phyloP scores from a whole-genome alignment of 257 asterid species.

The Cordia subcordata region DNA sequence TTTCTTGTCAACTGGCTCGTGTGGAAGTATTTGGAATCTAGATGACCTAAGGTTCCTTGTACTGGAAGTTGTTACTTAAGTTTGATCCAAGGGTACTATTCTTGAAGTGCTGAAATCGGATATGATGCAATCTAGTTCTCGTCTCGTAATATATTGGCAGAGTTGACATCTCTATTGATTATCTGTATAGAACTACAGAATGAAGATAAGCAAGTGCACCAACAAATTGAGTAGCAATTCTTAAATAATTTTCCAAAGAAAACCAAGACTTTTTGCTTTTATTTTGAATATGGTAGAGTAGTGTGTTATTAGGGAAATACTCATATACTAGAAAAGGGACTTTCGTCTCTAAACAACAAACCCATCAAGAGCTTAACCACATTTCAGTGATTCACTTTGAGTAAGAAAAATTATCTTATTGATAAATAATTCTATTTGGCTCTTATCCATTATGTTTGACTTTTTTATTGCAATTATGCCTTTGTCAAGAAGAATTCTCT shows the following conservation, averaged over 20 bases:
- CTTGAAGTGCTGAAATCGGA: constrained; percentile 63
- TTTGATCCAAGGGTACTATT: constrained; percentile 40
- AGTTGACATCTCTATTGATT: constrained; percentile 57
- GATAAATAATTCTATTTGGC: constrained; percentile 57
- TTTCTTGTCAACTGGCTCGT: constrained; percentile 43
- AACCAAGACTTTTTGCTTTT: constrained; percentile 37
- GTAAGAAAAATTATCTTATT: constrained; percentile 59
- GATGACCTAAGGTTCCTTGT: constrained; percentile 39
- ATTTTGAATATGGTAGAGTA: constrained; percentile 40
- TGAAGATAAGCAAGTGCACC: constrained; percentile 58
- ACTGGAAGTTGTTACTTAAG: constrained; percentile 50
- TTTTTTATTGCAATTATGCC: constrained; percentile 49
- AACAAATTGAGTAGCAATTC: constrained; percentile 45
- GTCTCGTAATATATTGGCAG: constrained; percentile 47
- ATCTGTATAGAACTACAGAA: constrained; percentile 42
- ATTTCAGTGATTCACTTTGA: constrained; percentile 49
- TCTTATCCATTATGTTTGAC: constrained; percentile 39
- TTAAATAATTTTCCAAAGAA: constrained; percentile 41
- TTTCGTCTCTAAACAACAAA: constrained; percentile 57
- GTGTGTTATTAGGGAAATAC: constrained; percentile 33
- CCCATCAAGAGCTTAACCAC: constrained; percentile 57
- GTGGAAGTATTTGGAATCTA: constrained; percentile 57
- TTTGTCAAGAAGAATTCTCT: constrained; percentile 38
- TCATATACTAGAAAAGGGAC: constrained; percentile 51
- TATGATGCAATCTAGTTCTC: constrained; percentile 33